Percentiles rank a stretch among this genome's conserved stretches.
Evolutionary conservation across 2,329 filamentous ascomycete genomes (phyloP).

Genomic region (Stromatinia cepivora): DNA sequence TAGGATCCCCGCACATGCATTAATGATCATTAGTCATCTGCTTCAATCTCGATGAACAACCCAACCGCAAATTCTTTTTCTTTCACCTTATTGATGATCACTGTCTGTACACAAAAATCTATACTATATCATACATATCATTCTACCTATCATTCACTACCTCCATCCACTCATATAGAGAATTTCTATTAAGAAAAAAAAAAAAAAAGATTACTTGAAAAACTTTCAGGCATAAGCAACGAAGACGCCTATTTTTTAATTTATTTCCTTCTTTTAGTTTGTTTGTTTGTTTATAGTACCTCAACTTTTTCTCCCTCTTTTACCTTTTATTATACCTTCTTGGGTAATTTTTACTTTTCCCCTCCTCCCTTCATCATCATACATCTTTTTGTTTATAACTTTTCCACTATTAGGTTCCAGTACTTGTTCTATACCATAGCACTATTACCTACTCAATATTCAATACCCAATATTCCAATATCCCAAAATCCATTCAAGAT

Average conservation of each 20-base stretch:
- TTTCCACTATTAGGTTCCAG: neutral
- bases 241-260: slow-evolving; percentile 30
- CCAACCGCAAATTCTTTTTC: neutral
- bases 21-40: neutral
- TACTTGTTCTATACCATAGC: neutral
- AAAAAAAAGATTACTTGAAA: neutral
- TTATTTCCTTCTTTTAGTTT: slow-evolving; percentile 1
- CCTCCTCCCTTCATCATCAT: no score
- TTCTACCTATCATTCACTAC: neutral
- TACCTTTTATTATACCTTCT: slow-evolving; percentile 10
- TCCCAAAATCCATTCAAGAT: neutral
- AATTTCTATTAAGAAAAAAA: neutral
- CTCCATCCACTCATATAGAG: neutral
- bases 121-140: neutral
- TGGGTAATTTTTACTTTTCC: slow-evolving; percentile 1
- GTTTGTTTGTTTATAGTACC: neutral
- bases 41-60: slow-evolving; percentile 4
- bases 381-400: neutral
- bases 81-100: no score
- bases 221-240: slow-evolving; percentile 25
- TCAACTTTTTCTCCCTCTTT: neutral
- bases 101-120: neutral
- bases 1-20: neutral
- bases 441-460: neutral
- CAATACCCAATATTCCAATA: neutral